Base-by-base conservation (phyloP, 805 yeast genomes). In the Phaffomyces thermotolerans region DNA sequence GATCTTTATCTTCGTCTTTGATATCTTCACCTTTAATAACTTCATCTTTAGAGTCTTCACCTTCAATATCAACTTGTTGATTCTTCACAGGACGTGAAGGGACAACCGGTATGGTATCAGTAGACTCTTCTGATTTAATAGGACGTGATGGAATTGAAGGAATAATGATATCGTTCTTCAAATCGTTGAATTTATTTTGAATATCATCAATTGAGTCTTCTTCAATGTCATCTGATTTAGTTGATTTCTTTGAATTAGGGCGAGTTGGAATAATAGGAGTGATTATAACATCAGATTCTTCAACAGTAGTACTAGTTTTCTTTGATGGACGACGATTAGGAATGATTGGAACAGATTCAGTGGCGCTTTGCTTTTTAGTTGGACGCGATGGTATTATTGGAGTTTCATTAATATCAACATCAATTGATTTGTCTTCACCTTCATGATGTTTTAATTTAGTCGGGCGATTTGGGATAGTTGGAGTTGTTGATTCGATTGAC, bases 31-130 rank as follows among this genome's bases (percentile, higher is more conserved):
- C 33, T n/a, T 31, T 20, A 20, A 20, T 13, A 17, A 7, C 13
- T 9, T 17, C 22, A 18, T 7, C 35, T 17, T 33, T 9, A 6
- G 2, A 4, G 7, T 15, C 22, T 34, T 33, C 7, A 3, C 9
- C 24, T 6, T n/a, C 36, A 8, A 18, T 14, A 5, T 34, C 25
- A 34, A 13, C 17, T 24, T 47, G 45, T 37, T 47, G 42, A 34
- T 9, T 10, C 8, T 33, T 18, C 8, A 17, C 22, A 8, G 25
- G 24, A 31, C 39, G 45, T 18, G 15, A 31, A 27, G 29, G 4
- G 10, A 27, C 13, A 13, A 10, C 29, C 6, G 13, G 29, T 4
- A 13, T 27, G 5, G 13, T 13, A 27, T 27, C 29, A 27, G 12
- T 13, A 27, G 29, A 9, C 6, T 27, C 29, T 6, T 27, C 10